Evolutionary conservation across 2,329 filamentous ascomycete species (phyloP), one percentile per base, ranked within the genome.

Genomic region (Fusarium miscanthi): DNA sequence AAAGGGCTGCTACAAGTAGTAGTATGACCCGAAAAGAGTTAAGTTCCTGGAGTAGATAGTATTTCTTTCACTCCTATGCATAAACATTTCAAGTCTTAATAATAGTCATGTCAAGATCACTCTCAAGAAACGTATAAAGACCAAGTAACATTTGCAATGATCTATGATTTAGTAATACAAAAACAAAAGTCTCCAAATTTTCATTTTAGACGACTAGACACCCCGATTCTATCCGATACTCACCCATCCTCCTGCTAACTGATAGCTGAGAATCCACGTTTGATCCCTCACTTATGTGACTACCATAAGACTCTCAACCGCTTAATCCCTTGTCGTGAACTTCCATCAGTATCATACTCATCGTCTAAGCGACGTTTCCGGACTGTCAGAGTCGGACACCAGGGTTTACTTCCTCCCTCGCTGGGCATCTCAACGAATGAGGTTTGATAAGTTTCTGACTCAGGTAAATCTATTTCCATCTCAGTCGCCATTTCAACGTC

Each of bases 61-160:
- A 1, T 30, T 27, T n/a, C 25, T 23, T 43, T 7, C 16, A 43
- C 10, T 23, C 14, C 42, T 27, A 25, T 21, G 23, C 14, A 27
- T 14, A 13, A 27, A 45, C 17, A 6, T 1, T 27, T 21, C 8
- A 8, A 10, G 43, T 21, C 13, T 46, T 14, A 5, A 30, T 2
- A 21, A 46, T 30, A 30, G 25, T 2, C 16, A 11, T 46, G 5
- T 21, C 1, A 30, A 10, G 0, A 46, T 21, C 19, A 10, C 19
- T 14, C 8, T 48, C 21, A 5, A n/a, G 9, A 31, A 37, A 48
- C 21, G 14, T 17, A 17, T 12, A 17, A n/a, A n/a, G 14, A n/a
- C 0, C 7, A 3, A n/a, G 14, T 31, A 6, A n/a, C 2, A n/a
- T 1, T 17, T 12, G 2, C 4, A n/a, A 10, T 31, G 31, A 12